phyloP scores from a whole-genome alignment of 2,329 filamentous ascomycete genomes.

The Gremmenia infestans region DNA sequence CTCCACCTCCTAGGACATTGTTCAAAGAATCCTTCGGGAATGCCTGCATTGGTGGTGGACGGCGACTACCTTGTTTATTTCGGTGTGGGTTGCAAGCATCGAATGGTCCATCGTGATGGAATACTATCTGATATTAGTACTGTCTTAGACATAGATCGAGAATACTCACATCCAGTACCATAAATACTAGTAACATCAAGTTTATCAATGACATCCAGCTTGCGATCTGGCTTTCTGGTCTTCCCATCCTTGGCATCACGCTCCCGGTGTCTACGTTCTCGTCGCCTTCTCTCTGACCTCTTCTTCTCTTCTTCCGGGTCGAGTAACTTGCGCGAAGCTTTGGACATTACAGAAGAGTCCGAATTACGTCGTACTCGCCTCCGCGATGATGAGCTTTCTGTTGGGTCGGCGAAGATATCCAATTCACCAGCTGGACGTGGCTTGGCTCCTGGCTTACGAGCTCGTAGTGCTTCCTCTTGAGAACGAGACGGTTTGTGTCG shows the following conservation, averaged over 20 bases:
- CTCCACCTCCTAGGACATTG: slow-evolving; percentile 83
- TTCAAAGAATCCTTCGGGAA: slow-evolving; percentile 91
- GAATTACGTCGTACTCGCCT: slow-evolving; percentile 68
- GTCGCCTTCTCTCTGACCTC: slow-evolving; percentile 49
- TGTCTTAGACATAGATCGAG: neutral
- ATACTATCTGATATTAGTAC: slow-evolving; percentile 53
- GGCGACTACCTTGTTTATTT: slow-evolving; percentile 75
- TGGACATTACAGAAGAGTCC: slow-evolving; percentile 66
- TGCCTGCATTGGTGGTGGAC: slow-evolving; percentile 83
- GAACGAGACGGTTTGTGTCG: slow-evolving; percentile 58
- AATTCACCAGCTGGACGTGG: slow-evolving; percentile 20
- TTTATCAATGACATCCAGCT: slow-evolving; percentile 90
- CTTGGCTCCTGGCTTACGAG: slow-evolving; percentile 39
- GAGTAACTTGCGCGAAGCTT: slow-evolving; percentile 47
- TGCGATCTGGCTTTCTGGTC: slow-evolving; percentile 31
- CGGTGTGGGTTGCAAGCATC: slow-evolving; percentile 94
- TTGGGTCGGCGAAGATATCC: slow-evolving; percentile 33
- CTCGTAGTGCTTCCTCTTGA: slow-evolving; percentile 58
- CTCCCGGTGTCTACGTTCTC: slow-evolving; percentile 41
- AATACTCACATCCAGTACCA: slow-evolving; percentile 74
- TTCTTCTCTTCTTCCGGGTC: slow-evolving; percentile 54
- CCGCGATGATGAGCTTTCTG: slow-evolving; percentile 30
- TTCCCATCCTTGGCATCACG: slow-evolving; percentile 37
- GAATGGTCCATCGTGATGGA: slow-evolving; percentile 96
- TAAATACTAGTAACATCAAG: slow-evolving; percentile 95